Conservation (phyloP, 768 basidiomycete genomes). For the Mycena chlorophos region DNA sequence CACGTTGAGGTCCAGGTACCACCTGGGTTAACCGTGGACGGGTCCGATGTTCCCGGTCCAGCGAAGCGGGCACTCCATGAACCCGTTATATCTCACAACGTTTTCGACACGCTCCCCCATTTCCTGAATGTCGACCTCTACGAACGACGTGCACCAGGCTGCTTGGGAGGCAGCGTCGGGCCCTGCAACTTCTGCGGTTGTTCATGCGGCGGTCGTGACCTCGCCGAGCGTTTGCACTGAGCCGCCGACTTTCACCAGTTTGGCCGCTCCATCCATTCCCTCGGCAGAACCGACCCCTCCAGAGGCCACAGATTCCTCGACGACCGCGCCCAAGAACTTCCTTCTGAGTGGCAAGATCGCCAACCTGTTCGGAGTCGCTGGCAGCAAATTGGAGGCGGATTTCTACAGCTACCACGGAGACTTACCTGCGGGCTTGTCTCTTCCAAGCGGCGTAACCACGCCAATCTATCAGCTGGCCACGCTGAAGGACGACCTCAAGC, state of each 20-base stretch:
- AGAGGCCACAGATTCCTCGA: neutral
- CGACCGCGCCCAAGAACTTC: neutral
- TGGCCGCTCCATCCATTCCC: neutral
- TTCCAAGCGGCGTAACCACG: neutral
- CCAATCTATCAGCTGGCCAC: neutral
- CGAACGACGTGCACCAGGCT: neutral
- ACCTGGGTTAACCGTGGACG: too few species aligned
- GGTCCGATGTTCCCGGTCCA: neutral
- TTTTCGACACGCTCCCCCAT: neutral
- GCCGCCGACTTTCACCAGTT: neutral
- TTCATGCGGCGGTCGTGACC: neutral
- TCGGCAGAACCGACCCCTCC: neutral
- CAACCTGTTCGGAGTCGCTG: neutral
- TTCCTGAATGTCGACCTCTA: neutral
- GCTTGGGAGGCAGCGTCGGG: neutral
- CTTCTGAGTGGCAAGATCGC: neutral
- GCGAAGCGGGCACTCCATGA: neutral
- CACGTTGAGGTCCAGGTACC: too few species aligned
- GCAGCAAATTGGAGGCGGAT: neutral
- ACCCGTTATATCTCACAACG: neutral
- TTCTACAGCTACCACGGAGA: slow-evolving; percentile 1
- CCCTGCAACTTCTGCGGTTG: neutral
- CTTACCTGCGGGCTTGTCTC: neutral
- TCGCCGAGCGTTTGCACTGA: neutral
- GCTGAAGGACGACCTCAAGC: neutral